Evolutionary conservation across 768 basidiomycete species (phyloP), one percentile per base, ranked within the genome.

Genomic region (Chalciporus piperatus): DNA sequence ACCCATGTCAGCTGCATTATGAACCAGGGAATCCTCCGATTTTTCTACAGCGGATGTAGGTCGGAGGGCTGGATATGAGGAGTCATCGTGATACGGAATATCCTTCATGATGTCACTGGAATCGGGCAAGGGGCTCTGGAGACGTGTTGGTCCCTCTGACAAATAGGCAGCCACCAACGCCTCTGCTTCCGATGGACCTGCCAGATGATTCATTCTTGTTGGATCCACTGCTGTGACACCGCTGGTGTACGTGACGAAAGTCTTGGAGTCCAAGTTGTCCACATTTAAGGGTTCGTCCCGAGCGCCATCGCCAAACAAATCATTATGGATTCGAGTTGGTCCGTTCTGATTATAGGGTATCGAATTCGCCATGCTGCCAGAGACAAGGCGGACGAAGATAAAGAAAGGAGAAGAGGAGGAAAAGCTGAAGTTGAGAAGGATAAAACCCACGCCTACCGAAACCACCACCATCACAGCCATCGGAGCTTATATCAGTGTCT

Each of bases 1-100:
- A 14, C 71, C 73, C 46, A 72, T 70, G 37, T 66, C 73, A 35
- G 75, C 71, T 22, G 76, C 75, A 55, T 77, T 76, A 19, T 67
- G 69, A 37, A 83, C 72, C n/a, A 86, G 68, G 8, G 77, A 69
- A 3, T 63, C 64, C 19, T 70, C 64, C 32, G 52, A 23, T 37
- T 64, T 58, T 43, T 46, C 70, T 23, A 56, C 35, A 33, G 51
- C 20, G 16, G 67, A 58, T 6, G 23, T 37, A 43, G 54, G 41
- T 23, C 47, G 65, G 22, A 28, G 44, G 19, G 49, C 28, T 7
- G 60, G 56, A 19, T 53, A 33, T 6, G 20, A 22, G 22, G 59
- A 57, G 2, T 70, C 57, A 19, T 69, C 68, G 16, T 38, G 59
- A 51, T 69, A 69, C 7, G 59, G 51, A 9, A 32, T 23, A 35